Percentiles rank a stretch among this genome's conserved stretches.
Evolutionary conservation across 192 early-diverging fungal species (phyloP).

Genomic region (Gaertneriomyces sp.): DNA sequence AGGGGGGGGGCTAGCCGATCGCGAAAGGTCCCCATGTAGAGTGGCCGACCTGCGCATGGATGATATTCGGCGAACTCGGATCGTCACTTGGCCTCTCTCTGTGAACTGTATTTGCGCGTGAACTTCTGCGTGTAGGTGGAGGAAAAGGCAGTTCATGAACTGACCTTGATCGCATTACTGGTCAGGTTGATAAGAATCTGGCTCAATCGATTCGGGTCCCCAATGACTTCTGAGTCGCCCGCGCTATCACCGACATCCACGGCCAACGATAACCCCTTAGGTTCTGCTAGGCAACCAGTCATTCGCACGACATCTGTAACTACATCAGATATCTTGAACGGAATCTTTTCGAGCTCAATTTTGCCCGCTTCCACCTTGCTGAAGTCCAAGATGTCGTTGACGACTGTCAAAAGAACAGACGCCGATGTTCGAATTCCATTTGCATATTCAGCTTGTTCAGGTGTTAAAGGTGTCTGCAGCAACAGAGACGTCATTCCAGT

Average conservation of each 20-base stretch:
- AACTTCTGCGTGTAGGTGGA: background rate
- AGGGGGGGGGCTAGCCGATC: too few species aligned
- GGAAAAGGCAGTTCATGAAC: background rate
- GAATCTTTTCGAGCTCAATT: background rate
- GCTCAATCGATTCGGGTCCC: background rate
- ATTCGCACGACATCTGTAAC: slow-evolving; percentile 1
- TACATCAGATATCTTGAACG: background rate
- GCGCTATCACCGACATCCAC: background rate
- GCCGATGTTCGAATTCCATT: background rate
- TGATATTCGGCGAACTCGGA: slow-evolving; percentile 5
- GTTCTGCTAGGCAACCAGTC: slow-evolving; percentile 4
- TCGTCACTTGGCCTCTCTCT: background rate
- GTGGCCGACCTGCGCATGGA: background rate
- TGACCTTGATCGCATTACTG: slow-evolving; percentile 3
- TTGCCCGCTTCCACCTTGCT: slow-evolving; percentile 7
- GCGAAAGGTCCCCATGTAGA: too few species aligned
- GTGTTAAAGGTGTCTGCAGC: slow-evolving; percentile 1
- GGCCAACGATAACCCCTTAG: background rate
- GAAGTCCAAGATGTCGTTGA: slow-evolving; percentile 4
- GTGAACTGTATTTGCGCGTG: background rate
- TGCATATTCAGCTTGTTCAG: slow-evolving; percentile 5
- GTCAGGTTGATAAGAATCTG: slow-evolving; percentile 6
- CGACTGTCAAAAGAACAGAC: slow-evolving; percentile 5
- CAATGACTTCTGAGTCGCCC: background rate
- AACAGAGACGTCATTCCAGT: background rate